Evolutionary conservation across 352 stramenopile species (phyloP), one percentile per base, ranked within the genome.

Genomic region (Pythium guiyangense): DNA sequence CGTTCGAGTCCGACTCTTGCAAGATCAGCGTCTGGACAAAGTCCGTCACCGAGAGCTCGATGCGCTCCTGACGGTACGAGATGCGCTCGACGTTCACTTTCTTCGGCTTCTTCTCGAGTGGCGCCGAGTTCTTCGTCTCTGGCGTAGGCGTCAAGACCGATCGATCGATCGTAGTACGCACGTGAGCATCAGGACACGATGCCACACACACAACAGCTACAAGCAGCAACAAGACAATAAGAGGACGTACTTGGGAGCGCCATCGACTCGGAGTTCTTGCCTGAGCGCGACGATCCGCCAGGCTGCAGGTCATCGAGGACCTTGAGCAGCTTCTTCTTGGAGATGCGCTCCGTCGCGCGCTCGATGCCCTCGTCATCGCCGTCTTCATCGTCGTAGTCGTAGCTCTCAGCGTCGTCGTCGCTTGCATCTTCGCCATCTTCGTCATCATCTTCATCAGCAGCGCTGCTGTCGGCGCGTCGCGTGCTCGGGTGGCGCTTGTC

Each of bases 81-180:
- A 82, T 66, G 29, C 73, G 72, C 40, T 93, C 80, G 4, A 77
- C 62, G 52, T 84, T 86, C 15, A 65, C 62, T 27, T 73, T 73
- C 62, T 87, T 91, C 4, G 54, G 52, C 55, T 90, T 88, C 60
- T 90, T 91, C 62, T 90, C 77, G 48, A 93, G 49, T 6, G 80
- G 80, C 2, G 80, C 67, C 31, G 63, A 65, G 31, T 82, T 83
- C 63, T 93, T 93, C 12, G 73, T 83, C 60, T 87, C 80, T 93
- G 56, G 18, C 26, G 15, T 49, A 49, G 4, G 40, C 34, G 49
- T 47, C 40, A 31, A 20, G 4, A 35, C 18, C 14, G 27, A 45
- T 18, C 12, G 10, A 44, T 6, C 48, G 29, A 20, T 10, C 22
- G 20, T 2, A 44, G 2, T 45, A 8, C 43, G 9, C 35, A 27